Percentiles rank a stretch among this genome's conserved stretches.
Conservation (phyloP, 257 asterid genomes). For the Petunia secreta region DNA sequence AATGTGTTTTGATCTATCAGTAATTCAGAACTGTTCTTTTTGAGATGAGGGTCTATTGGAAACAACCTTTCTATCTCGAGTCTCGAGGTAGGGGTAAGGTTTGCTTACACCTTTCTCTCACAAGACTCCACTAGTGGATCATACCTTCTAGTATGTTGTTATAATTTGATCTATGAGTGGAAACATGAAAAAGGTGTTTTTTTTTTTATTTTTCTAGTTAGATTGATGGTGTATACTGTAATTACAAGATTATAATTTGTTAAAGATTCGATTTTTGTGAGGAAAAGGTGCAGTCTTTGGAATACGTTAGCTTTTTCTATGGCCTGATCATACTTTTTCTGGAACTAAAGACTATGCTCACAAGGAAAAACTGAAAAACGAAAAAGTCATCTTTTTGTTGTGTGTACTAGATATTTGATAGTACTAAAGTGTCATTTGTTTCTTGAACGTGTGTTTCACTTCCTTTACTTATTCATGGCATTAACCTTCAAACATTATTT, state of each 20-base stretch:
- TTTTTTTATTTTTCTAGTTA: neutral
- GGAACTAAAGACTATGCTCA: neutral
- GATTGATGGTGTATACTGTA: neutral
- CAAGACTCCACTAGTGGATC: too few species aligned
- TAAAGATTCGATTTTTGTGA: neutral
- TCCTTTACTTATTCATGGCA: neutral
- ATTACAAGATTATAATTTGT: neutral
- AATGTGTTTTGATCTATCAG: neutral
- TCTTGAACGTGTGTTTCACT: neutral
- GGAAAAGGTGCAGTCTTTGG: conserved; percentile 9
- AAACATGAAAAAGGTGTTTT: neutral
- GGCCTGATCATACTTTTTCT: neutral
- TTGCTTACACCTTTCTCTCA: too few species aligned
- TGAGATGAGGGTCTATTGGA: too few species aligned
- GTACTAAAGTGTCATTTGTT: neutral
- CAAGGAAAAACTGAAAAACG: neutral
- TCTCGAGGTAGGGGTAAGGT: too few species aligned
- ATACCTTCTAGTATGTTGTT: neutral
- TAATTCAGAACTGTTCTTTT: too few species aligned
- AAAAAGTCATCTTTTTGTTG: neutral
- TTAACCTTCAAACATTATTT: neutral
- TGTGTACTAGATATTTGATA: neutral
- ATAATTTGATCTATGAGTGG: neutral
- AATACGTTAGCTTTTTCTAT: neutral
- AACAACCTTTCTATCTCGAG: too few species aligned